Evolutionary conservation across 1,139 yeast species (phyloP).

Genomic region (Saccharomyces hybrid): DNA sequence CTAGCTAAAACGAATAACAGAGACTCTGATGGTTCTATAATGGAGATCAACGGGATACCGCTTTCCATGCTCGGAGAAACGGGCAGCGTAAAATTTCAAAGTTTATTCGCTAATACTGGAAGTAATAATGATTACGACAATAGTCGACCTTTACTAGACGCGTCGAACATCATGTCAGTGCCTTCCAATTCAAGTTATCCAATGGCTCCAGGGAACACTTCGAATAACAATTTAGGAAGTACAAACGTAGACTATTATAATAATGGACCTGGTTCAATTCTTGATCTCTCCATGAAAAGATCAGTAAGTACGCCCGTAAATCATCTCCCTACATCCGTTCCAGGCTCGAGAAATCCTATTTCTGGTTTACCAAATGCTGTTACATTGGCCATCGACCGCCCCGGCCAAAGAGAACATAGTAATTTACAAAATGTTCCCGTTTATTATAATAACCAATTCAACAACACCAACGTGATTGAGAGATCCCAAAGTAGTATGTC

Average conservation of each 20-base stretch:
- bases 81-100: constrained; percentile 45
- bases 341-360: background rate
- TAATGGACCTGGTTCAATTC: background rate
- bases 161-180: background rate
- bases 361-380: background rate
- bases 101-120: constrained; percentile 3
- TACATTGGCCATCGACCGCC: background rate
- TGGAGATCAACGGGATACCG: constrained; percentile 67
- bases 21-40: constrained; percentile 19
- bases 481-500: background rate
- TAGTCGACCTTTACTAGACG: background rate
- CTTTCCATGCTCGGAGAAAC: constrained; percentile 74
- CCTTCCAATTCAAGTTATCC: background rate
- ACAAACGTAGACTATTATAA: background rate
- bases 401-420: background rate
- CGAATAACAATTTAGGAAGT: background rate
- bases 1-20: constrained; percentile 30
- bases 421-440: background rate
- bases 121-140: background rate
- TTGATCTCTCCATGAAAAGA: background rate
- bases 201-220: background rate
- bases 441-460: background rate
- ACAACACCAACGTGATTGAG: background rate
- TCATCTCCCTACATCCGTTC: background rate
- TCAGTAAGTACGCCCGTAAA: background rate